Percentiles rank a stretch among this genome's conserved stretches.
Conservation (phyloP, 1,284 basidiomycete genomes). For the Apiotrichum montevideense region DNA sequence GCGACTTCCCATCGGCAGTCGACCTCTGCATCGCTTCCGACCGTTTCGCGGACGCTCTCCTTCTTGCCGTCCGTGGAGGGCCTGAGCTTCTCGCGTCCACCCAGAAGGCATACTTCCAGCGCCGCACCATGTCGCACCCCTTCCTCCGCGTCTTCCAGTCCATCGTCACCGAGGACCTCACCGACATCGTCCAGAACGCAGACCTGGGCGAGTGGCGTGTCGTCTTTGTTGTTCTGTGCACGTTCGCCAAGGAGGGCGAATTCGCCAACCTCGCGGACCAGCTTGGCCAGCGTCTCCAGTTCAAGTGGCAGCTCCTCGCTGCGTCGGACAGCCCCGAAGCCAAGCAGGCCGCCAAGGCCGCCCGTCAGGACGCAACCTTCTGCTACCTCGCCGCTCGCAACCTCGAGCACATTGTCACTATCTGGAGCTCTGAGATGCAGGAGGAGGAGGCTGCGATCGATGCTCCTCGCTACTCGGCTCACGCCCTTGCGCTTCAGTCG, state of each 20-base stretch:
- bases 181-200: conserved; percentile 91
- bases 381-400: conserved; percentile 87
- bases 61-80: conserved; percentile 87
- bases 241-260: conserved; percentile 80
- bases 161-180: conserved; percentile 86
- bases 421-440: conserved; percentile 86
- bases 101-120: conserved; percentile 90
- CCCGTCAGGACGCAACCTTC: conserved; percentile 82
- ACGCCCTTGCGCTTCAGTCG: conserved; percentile 81
- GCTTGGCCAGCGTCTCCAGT: conserved; percentile 84
- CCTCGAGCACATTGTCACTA: conserved; percentile 79
- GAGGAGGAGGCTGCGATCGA: conserved; percentile 66
- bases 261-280: conserved; percentile 84
- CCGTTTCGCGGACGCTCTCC: conserved; percentile 87
- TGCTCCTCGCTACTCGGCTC: conserved; percentile 68
- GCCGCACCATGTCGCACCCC: conserved; percentile 66
- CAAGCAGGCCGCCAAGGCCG: conserved; percentile 52
- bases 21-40: conserved; percentile 83
- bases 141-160: conserved; percentile 94
- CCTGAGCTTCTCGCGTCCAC: conserved; percentile 81
- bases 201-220: conserved; percentile 94
- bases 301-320: conserved; percentile 60
- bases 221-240: conserved; percentile 94
- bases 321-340: conserved; percentile 51
- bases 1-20: conserved; percentile 90